phyloP scores from a whole-genome alignment of 371 early-diverging fungal species.

The Gilbertella persicaria region DNA sequence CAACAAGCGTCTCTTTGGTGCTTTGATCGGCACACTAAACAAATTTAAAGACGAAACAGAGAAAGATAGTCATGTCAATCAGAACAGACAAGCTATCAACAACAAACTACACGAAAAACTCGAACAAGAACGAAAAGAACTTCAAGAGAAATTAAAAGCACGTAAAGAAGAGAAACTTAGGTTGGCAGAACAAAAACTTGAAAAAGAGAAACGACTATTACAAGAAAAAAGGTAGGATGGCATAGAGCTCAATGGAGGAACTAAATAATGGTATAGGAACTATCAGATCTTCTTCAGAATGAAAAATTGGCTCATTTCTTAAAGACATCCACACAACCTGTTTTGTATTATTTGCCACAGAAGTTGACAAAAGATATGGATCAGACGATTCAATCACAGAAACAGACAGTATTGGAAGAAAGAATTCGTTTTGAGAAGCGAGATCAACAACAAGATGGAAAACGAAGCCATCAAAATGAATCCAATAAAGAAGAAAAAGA shows the following conservation, averaged over 20 bases:
- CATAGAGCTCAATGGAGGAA: not conserved
- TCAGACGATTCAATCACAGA: slow-evolving; percentile 27
- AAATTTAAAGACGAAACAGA: slow-evolving; percentile 58
- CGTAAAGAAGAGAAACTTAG: slow-evolving; percentile 45
- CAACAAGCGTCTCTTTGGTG: slow-evolving; percentile 58
- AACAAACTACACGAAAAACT: slow-evolving; percentile 51
- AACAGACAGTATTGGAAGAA: slow-evolving; percentile 20
- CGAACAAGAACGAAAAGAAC: slow-evolving; percentile 45
- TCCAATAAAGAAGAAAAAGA: slow-evolving; percentile 6
- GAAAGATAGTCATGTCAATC: slow-evolving; percentile 50
- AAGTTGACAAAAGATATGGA: slow-evolving; percentile 36
- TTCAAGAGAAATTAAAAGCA: slow-evolving; percentile 39
- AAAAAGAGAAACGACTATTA: slow-evolving; percentile 22
- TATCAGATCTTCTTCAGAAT: slow-evolving; percentile 19
- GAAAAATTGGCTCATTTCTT: slow-evolving; percentile 41
- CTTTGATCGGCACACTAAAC: slow-evolving; percentile 56
- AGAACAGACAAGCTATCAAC: slow-evolving; percentile 53
- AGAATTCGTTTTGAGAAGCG: slow-evolving; percentile 27
- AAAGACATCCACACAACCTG: slow-evolving; percentile 45
- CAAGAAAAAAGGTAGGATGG: slow-evolving; percentile 32
- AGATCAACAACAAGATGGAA: slow-evolving; percentile 13
- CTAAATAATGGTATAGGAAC: slow-evolving; percentile 21
- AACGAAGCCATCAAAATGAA: slow-evolving; percentile 9
- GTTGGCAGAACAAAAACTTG: slow-evolving; percentile 21
- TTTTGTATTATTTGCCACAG: slow-evolving; percentile 53